phyloP scores from a whole-genome alignment of 768 basidiomycete genomes.

The Russula olivacea region DNA sequence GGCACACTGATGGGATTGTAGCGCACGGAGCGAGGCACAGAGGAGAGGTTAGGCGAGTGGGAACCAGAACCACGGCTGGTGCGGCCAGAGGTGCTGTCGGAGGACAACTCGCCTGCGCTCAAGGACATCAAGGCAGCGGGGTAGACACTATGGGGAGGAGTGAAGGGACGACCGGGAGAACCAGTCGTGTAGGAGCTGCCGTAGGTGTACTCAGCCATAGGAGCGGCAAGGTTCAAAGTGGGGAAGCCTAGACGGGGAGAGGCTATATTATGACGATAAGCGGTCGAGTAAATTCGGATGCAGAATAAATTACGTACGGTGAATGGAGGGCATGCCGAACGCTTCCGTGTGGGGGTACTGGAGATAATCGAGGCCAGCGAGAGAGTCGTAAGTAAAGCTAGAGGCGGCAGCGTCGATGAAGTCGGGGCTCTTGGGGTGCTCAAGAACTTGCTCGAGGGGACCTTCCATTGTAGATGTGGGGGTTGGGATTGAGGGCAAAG shows the following conservation, averaged over 20 bases:
- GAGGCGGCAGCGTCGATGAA: slow-evolving; percentile 42
- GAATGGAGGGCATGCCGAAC: slow-evolving; percentile 55
- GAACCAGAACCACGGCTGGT: slow-evolving; percentile 65
- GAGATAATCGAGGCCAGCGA: slow-evolving; percentile 51
- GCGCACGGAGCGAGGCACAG: slow-evolving; percentile 69
- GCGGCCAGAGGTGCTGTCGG: slow-evolving; percentile 63
- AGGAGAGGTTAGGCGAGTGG: slow-evolving; percentile 48
- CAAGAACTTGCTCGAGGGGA: slow-evolving; percentile 42
- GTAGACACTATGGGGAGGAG: slow-evolving; percentile 64
- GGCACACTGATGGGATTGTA: slow-evolving; percentile 59
- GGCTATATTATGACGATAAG: slow-evolving; percentile 19
- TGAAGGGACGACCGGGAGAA: slow-evolving; percentile 56
- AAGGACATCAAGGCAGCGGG: slow-evolving; percentile 69
- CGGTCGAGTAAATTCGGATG: slow-evolving; percentile 14
- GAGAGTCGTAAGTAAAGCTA: slow-evolving; percentile 41
- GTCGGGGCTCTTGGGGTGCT: slow-evolving; percentile 46
- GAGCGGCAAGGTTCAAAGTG: slow-evolving; percentile 50
- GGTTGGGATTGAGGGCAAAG: slow-evolving; percentile 20
- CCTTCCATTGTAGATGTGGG: slow-evolving; percentile 38
- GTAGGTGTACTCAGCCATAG: slow-evolving; percentile 57
- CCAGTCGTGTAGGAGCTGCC: slow-evolving; percentile 50
- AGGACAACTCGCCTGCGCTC: slow-evolving; percentile 64
- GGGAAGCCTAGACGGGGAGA: slow-evolving; percentile 62
- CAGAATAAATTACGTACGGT: slow-evolving; percentile 43
- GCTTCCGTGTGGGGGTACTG: slow-evolving; percentile 58